Percentiles rank a stretch among this genome's conserved stretches.
phyloP scores from a whole-genome alignment of 345 rosid genomes.

The Boechera stricta region DNA sequence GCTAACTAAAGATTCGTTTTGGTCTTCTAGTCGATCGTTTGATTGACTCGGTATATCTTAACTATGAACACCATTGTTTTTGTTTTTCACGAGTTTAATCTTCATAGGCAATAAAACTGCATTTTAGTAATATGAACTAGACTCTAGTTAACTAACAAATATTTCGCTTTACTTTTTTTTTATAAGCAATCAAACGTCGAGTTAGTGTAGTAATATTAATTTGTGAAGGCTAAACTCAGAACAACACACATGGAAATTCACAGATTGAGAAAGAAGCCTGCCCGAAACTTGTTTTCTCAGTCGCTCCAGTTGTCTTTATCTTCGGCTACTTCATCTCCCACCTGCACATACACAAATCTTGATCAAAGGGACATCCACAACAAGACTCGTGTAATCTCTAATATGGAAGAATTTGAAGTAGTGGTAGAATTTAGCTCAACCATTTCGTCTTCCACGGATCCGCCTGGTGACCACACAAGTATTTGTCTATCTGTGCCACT shows the following conservation, averaged over 20 bases:
- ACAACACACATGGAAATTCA: slow-evolving; percentile 6
- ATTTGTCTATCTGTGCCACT: slow-evolving; percentile 83
- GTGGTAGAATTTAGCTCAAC: slow-evolving; percentile 2
- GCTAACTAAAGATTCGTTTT: background rate
- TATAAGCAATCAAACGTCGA: slow-evolving; percentile 2
- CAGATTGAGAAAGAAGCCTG: background rate
- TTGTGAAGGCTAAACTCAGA: background rate
- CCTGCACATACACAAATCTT: slow-evolving; percentile 18
- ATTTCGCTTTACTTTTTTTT: background rate
- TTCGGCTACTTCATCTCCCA: slow-evolving; percentile 56
- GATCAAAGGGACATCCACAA: slow-evolving; percentile 24
- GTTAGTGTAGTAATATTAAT: slow-evolving; percentile 9
- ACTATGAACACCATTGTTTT: background rate
- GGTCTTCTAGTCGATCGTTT: background rate
- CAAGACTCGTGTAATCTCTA: background rate
- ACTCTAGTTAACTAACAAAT: background rate
- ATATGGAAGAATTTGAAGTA: background rate
- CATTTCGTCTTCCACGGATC: slow-evolving; percentile 52
- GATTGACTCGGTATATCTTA: background rate
- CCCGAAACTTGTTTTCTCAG: slow-evolving; percentile 2
- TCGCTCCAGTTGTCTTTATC: slow-evolving; percentile 86
- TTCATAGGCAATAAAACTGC: slow-evolving; percentile 1
- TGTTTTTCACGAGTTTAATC: background rate
- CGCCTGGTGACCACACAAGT: slow-evolving; percentile 86
- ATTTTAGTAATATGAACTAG: background rate